Conservation (phyloP, 78 protist genomes). For the Dictyostelium capitatum region DNA sequence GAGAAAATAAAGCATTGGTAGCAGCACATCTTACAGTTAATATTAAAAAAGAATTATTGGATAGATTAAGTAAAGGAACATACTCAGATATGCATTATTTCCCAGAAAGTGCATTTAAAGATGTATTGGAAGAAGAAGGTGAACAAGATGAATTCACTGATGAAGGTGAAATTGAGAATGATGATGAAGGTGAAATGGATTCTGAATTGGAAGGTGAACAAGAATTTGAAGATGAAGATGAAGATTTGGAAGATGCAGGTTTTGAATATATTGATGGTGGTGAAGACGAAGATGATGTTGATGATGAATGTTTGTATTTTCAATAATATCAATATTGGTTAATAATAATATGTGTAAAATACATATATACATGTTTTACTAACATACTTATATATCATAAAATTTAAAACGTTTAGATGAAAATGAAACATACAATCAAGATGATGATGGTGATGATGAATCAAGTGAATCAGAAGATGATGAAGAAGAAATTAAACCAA, state of each 20-base stretch:
- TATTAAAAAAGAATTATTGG: constrained; percentile 93
- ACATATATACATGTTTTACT: background rate
- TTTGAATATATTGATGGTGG: constrained; percentile 8
- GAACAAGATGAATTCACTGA: constrained; percentile 19
- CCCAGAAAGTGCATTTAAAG: constrained; percentile 50
- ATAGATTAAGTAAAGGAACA: constrained; percentile 82
- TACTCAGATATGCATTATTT: constrained; percentile 46
- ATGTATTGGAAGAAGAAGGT: constrained; percentile 37
- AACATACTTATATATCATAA: too few relatives aligned
- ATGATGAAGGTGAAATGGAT: constrained; percentile 11
- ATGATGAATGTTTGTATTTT: background rate
- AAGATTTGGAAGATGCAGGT: constrained; percentile 14
- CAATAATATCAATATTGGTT: background rate
- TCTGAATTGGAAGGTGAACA: constrained; percentile 19
- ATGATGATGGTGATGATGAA: constrained; percentile 11
- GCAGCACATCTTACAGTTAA: constrained; percentile 93
- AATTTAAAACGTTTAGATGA: too few relatives aligned
- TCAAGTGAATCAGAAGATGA: background rate
- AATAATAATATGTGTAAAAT: background rate
- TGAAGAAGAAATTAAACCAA: background rate
- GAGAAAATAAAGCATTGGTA: constrained; percentile 92
- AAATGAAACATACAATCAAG: background rate
- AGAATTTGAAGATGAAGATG: constrained; percentile 15
- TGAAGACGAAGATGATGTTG: constrained; percentile 12
- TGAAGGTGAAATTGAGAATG: constrained; percentile 27